These are phyloP conservation scores for Emmonsia crescens DNA, from an alignment of 2,329 filamentous ascomycete genomes.

Conservation along the genomic window DNA sequence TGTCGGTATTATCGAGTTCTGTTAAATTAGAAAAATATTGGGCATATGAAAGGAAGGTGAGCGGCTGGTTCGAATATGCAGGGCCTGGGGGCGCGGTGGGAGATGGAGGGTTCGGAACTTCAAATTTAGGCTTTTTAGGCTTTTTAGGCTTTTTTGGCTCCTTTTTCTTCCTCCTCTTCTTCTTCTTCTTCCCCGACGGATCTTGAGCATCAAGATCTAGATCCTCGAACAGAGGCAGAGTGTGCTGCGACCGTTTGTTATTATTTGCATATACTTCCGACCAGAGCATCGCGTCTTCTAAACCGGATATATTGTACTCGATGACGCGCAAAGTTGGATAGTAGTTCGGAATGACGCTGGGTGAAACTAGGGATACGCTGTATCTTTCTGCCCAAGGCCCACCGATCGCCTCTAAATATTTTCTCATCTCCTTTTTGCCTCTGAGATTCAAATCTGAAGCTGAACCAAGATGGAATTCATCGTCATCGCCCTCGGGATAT, in stretches of 20 bases:
- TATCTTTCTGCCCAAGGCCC: slow-evolving; percentile 79
- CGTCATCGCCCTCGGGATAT: slow-evolving; percentile 9
- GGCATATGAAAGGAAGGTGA: slow-evolving; percentile 68
- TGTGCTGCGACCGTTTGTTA: background rate
- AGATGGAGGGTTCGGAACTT: slow-evolving; percentile 61
- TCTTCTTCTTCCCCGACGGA: slow-evolving; percentile 15
- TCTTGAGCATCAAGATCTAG: background rate
- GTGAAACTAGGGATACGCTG: slow-evolving; percentile 66
- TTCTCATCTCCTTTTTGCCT: slow-evolving; percentile 36
- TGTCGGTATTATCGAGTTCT: slow-evolving; percentile 64
- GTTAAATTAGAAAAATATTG: slow-evolving; percentile 97
- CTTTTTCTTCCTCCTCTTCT: slow-evolving; percentile 36
- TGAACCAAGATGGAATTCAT: background rate
- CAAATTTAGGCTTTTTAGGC: slow-evolving; percentile 48
- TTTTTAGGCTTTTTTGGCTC: slow-evolving; percentile 36
- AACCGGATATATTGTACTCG: slow-evolving; percentile 80
- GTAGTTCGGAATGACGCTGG: slow-evolving; percentile 86
- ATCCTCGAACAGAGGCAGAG: background rate
- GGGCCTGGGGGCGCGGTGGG: slow-evolving; percentile 68
- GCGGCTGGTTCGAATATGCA: slow-evolving; percentile 74
- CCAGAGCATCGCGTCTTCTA: slow-evolving; percentile 45
- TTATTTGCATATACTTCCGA: slow-evolving; percentile 9
- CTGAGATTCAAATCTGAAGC: slow-evolving; percentile 40
- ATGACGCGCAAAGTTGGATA: slow-evolving; percentile 83
- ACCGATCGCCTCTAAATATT: slow-evolving; percentile 57